Percentiles rank a stretch among this genome's conserved stretches.
Conservation (phyloP, 2,329 filamentous ascomycete species). For the Fusarium anguioides region DNA sequence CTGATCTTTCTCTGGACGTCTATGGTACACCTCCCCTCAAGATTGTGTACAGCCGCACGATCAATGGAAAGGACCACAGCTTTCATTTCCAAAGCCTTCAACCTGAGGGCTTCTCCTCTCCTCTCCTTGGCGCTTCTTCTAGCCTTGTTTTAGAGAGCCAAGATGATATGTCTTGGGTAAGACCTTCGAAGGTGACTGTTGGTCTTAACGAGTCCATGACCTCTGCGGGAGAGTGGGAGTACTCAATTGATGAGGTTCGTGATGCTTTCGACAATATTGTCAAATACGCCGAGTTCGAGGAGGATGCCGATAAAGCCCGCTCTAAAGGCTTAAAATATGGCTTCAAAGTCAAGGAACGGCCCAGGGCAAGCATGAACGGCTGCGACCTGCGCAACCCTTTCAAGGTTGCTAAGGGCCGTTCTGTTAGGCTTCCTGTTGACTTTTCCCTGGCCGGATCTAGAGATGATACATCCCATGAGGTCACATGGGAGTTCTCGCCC, state of each 20-base stretch:
- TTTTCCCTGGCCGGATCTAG: slow-evolving; percentile 71
- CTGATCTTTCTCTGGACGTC: slow-evolving; percentile 84
- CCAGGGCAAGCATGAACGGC: slow-evolving; percentile 74
- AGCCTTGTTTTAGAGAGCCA: slow-evolving; percentile 70
- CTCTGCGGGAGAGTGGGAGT: slow-evolving; percentile 83
- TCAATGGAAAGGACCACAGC: slow-evolving; percentile 85
- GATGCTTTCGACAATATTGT: slow-evolving; percentile 91
- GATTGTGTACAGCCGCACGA: slow-evolving; percentile 88
- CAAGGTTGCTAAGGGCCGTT: slow-evolving; percentile 81
- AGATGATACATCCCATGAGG: slow-evolving; percentile 73
- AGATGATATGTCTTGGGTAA: slow-evolving; percentile 84
- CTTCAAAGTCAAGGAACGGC: slow-evolving; percentile 89
- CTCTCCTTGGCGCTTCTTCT: slow-evolving; percentile 72
- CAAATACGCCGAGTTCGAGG: slow-evolving; percentile 73
- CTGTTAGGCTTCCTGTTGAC: slow-evolving; percentile 74
- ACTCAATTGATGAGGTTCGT: slow-evolving; percentile 89
- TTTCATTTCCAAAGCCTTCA: slow-evolving; percentile 95
- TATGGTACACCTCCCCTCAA: slow-evolving; percentile 90
- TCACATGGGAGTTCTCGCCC: slow-evolving; percentile 86
- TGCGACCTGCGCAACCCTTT: slow-evolving; percentile 85
- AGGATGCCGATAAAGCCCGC: slow-evolving; percentile 76
- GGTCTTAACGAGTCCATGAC: slow-evolving; percentile 91
- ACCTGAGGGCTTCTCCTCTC: slow-evolving; percentile 85
- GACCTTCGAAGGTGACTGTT: slow-evolving; percentile 78
- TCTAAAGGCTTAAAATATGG: slow-evolving; percentile 75